Base-by-base conservation (phyloP, 257 asterid genomes). In the Solanum paucissectum region DNA sequence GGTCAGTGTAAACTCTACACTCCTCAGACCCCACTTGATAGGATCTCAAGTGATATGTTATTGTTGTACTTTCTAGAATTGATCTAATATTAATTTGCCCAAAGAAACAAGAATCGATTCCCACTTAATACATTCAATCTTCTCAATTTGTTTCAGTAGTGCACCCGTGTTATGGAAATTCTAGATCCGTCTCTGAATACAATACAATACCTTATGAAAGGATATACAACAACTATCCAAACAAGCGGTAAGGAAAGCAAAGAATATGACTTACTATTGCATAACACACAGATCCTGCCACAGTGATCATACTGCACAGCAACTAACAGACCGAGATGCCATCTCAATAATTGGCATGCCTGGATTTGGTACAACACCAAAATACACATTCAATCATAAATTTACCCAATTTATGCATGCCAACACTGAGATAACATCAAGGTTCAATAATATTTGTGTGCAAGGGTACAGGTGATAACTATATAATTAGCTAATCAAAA, bases 351-450 rank as follows among this genome's bases (percentile, higher is more conserved):
- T 75, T 74, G 32, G 49, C 46, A 73, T 74, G 82, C 82, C 82
- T 34, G 46, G 8, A 36, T 23, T 5, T 36, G 33, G 83, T 11
- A 75, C 12, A 77, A 40, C 4, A 25, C n/a, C 37, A 40, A 13
- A 77, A 42, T 13, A 42, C 18, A 42, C 18, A 77, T 13, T 76
- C 60, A 76, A 16, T 6, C 21, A 77, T 25, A 55, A 25, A 33
- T 69, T 76, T 77, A 77, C 25, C 84, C 64, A 76, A n/a, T 44
- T n/a, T 40, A 76, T 76, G 83, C 83, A 76, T 76, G 34, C 83
- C 83, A 76, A 76, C 83, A 76, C 83, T 76, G 83, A 76, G 83
- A 76, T 76, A 76, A 76, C 60, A n/a, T 76, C 83, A 49, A 76
- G 36, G 36, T n/a, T 38, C 36, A 42, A 42, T 52, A 77, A 25